Evolutionary conservation across 176 grass and related monocot species (phyloP), one percentile per base, ranked within the genome.

Genomic region (Triticum urartu): DNA sequence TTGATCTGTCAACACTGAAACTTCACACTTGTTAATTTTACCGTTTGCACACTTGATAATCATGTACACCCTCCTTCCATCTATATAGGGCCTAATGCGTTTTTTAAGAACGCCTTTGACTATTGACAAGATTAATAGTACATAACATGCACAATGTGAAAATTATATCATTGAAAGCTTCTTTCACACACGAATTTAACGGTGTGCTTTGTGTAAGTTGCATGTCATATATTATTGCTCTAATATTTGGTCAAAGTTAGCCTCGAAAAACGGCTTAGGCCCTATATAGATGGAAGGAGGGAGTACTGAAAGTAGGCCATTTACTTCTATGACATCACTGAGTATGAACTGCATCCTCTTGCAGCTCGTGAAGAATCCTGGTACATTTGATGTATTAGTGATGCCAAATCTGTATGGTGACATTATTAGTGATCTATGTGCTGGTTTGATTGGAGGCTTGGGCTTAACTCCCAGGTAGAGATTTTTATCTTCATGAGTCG

Each of bases 321-420:
- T 30, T 86, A 42, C 13, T 45, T 66, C 40, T 10, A 56, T 82
- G 60, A 60, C 5, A 26, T 66, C 17, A 60, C 43, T 84, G 20
- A 84, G 59, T 81, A 62, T 84, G 69, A 78, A 91, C 13, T 67
- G 25, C 78, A 42, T 77, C 26, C 20, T 13, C 42, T 86, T 87
- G 82, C 90, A 95, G 94, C 92, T 95, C 30, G 97, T 98, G 65
- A 98, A 98, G 82, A 98, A 98, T 68, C 97, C 94, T 58, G 52
- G 79, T 68, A 84, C 94, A 4, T 98, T 98, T 88, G 97, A 98
- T 92, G 97, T 95, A 11, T 72, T 98, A 42, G 97, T 98, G 73
- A 98, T 98, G 97, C 97, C 97, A 79, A 98, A 98, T 87, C 86
- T 98, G 26, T 98, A 98, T 68, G 97, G 97, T 80, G 97, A 98